These are phyloP conservation scores for Naganishia randhawae DNA, from an alignment of 768 basidiomycete species.

Conservation along the genomic window DNA sequence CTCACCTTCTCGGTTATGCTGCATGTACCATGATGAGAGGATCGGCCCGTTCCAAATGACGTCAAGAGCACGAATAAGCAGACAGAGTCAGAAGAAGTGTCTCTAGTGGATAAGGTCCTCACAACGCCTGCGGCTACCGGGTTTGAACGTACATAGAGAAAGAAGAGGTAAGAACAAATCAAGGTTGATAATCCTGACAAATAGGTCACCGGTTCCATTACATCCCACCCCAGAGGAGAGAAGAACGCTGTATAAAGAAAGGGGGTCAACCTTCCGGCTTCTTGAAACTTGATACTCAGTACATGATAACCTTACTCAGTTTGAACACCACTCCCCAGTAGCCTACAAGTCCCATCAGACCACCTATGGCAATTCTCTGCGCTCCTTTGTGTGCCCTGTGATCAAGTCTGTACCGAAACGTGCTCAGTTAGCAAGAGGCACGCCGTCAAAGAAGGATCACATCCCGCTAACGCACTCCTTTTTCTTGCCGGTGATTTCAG, in stretches of 20 bases:
- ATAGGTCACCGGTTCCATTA: constrained; percentile 70
- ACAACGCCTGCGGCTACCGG: no score
- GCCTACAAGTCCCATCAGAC: constrained; percentile 60
- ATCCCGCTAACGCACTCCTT: constrained; percentile 55
- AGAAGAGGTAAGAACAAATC: constrained; percentile 60
- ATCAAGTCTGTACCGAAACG: constrained; percentile 51
- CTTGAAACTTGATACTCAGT: no score
- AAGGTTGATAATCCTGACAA: constrained; percentile 63
- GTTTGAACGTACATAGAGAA: constrained; percentile 31
- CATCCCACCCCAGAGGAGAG: constrained; percentile 55
- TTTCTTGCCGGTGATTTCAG: constrained; percentile 60
- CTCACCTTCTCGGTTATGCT: constrained; percentile 47
- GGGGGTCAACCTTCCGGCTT: no score
- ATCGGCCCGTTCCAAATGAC: no score
- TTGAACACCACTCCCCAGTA: constrained; percentile 66
- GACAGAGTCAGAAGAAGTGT: neutral
- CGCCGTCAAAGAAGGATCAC: no score
- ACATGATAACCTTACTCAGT: constrained; percentile 58
- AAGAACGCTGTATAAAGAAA: constrained; percentile 35
- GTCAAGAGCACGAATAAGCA: no score
- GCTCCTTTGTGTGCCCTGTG: constrained; percentile 60
- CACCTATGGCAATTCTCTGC: constrained; percentile 59
- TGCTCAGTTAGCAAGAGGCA: no score
- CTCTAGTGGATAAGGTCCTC: no score
- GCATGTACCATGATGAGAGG: neutral